Percentiles rank a stretch among this genome's conserved stretches.
phyloP scores from a whole-genome alignment of 2,329 filamentous ascomycete species.

The Alternaria incomplexa region DNA sequence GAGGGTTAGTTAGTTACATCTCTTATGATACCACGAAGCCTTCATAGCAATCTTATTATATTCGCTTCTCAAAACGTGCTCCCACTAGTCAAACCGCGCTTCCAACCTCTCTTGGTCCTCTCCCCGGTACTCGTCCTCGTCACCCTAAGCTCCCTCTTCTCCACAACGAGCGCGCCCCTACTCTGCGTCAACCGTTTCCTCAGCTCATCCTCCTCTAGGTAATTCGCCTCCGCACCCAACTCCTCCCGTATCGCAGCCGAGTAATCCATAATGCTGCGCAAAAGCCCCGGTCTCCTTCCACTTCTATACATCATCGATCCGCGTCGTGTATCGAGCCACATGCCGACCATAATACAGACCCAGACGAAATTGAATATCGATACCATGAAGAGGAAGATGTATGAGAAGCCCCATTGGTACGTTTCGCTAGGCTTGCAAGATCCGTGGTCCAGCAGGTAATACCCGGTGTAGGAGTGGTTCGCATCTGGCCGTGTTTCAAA shows the following conservation, averaged over 20 bases:
- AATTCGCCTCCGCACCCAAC: slow-evolving; percentile 23
- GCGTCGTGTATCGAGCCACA: slow-evolving; percentile 41
- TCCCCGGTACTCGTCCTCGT: slow-evolving; percentile 18
- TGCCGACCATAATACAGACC: slow-evolving; percentile 40
- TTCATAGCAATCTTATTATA: background rate
- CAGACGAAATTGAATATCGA: slow-evolving; percentile 44
- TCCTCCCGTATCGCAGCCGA: slow-evolving; percentile 36
- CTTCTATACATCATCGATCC: slow-evolving; percentile 38
- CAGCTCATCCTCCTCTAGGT: slow-evolving; percentile 31
- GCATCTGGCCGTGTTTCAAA: slow-evolving; percentile 22
- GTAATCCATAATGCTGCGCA: slow-evolving; percentile 38
- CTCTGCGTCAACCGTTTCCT: slow-evolving; percentile 25
- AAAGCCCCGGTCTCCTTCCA: slow-evolving; percentile 36
- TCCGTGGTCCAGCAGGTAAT: slow-evolving; percentile 29
- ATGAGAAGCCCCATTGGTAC: slow-evolving; percentile 46
- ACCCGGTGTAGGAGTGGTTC: slow-evolving; percentile 19
- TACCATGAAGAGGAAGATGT: slow-evolving; percentile 45
- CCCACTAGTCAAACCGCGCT: slow-evolving; percentile 29
- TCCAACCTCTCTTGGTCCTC: slow-evolving; percentile 20
- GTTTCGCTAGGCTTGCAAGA: slow-evolving; percentile 40
- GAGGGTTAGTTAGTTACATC: background rate
- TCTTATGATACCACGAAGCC: background rate
- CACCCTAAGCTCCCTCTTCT: slow-evolving; percentile 32
- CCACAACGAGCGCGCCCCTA: slow-evolving; percentile 31
- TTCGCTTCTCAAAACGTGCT: slow-evolving; percentile 38